Base-by-base conservation (phyloP, 116 monocot species). In the Posidonia oceanica region DNA sequence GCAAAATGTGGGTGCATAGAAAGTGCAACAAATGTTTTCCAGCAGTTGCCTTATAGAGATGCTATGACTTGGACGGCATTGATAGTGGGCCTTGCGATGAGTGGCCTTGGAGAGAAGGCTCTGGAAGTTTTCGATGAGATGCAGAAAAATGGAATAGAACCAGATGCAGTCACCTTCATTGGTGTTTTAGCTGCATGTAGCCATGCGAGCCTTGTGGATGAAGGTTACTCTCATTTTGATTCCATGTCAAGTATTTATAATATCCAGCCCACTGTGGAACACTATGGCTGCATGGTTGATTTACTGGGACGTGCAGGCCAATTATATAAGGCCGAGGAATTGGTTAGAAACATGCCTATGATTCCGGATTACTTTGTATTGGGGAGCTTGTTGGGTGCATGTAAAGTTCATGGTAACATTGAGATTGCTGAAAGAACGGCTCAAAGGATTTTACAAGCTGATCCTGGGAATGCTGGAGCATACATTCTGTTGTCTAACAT, bases 251-350 rank as follows among this genome's bases (percentile, higher is more conserved):
- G 14, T 6, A 15, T 37, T 17, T 69, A 69, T 54, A 5, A 18
- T 36, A 69, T 69, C 29, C 17, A 29, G 15, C 78, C 78, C 0
- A 71, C 2, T 6, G 36, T 74, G 7, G 66, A 82, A 59, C 78
- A 82, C 14, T 77, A 68, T 44, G 77, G 82, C 1, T 82, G 82
- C 23, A 71, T 82, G 74, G 77, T 81, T 12, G 70, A 81, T 36
- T 41, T 77, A 10, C 20, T 74, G 3, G 73, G 72, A 10, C 69
- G 77, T n/a, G 77, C 70, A 3, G 77, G 74, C 10, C 66, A 44
- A 16, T 48, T 81, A 7, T 8, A 61, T 1, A 21, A 64, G 42
- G 77, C 81, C 4, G 39, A 71, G 48, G 60, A 39, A n/a, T 1
- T 74, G n/a, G 59, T 81, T 7, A 39, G 57, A 1, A 44, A 22